Evolutionary conservation across 306 rosid species (phyloP), one percentile per base, ranked within the genome.

Genomic region (Mimosa bimucronata): DNA sequence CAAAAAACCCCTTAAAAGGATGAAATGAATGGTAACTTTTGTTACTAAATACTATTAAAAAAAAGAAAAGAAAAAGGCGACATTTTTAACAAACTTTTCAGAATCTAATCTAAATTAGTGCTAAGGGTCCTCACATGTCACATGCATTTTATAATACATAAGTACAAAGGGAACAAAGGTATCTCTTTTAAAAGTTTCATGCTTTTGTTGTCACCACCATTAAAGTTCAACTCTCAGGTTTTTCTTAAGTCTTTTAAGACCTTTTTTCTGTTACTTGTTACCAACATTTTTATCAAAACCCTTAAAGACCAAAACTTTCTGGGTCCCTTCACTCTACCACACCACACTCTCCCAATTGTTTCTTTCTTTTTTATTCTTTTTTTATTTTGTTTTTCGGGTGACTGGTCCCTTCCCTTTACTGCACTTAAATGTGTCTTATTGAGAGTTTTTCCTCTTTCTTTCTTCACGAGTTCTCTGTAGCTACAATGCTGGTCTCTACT

Each of bases 321-420:
- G 92, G 94, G 97, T 71, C 93, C 93, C 94, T 85, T 38, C 29
- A n/a, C 62, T 55, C 29, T 21, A 53, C 21, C 10, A 50, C n/a
- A n/a, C 25, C 23, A n/a, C 23, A 50, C 58, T 3, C 60, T 10
- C 15, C 41, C 46, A n/a, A n/a, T n/a, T n/a, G n/a, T 4, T 46
- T 19, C 6, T 66, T 23, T n/a, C 37, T 3, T 10, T 42, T 42
- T 45, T 45, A 34, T 10, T 2, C 2, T 2, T 19, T 7, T n/a
- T 19, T 10, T 38, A 3, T 1, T 38, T 3, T 23, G 5, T 58
- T 55, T 7, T 21, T 8, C 29, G 3, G 29, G 48, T 37, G 15
- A 67, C 25, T 67, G 97, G 97, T 74, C 97, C 96, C 94, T 87
- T 46, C 0, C 74, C 89, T 90, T 94, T 78, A 90, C 75, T 88